A percentile compares a stretch with the other conserved stretches of the same genome.
phyloP scores from a whole-genome alignment of 225 moss, liverwort and hornwort genomes.

The Sphagnum contortum region DNA sequence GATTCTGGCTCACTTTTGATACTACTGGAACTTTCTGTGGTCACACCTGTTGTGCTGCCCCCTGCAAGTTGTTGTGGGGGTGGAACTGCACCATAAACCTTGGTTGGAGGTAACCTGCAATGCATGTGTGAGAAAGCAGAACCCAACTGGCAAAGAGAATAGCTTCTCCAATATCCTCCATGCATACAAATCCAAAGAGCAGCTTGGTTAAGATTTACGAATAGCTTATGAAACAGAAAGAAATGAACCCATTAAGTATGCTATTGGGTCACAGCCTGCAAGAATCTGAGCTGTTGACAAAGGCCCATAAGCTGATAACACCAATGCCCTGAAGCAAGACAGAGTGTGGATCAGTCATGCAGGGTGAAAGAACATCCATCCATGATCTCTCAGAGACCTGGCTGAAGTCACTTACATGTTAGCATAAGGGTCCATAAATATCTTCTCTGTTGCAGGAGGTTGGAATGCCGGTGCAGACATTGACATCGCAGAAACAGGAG shows the following conservation, averaged over 20 bases:
- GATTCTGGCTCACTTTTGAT: slow-evolving; percentile 18
- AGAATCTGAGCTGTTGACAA: too few relatives aligned
- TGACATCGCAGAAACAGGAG: slow-evolving; percentile 16
- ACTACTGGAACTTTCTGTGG: slow-evolving; percentile 5
- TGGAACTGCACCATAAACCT: slow-evolving; percentile 75
- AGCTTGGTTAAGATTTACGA: too few relatives aligned
- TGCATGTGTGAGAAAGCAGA: neutral
- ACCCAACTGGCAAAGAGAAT: neutral
- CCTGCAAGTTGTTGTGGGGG: slow-evolving; percentile 61
- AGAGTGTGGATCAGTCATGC: too few relatives aligned
- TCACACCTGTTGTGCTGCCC: slow-evolving; percentile 5
- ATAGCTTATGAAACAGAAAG: too few relatives aligned
- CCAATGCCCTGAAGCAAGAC: too few relatives aligned
- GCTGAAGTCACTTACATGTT: slow-evolving; percentile 49
- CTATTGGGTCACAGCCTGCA: too few relatives aligned
- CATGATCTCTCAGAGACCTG: too few relatives aligned
- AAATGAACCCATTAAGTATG: too few relatives aligned
- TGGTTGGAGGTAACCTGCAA: slow-evolving; percentile 51
- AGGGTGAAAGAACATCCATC: too few relatives aligned
- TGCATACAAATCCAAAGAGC: too few relatives aligned
- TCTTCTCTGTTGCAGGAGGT: slow-evolving; percentile 30
- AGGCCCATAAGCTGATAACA: too few relatives aligned
- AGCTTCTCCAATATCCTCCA: too few relatives aligned
- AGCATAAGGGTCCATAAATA: slow-evolving; percentile 41
- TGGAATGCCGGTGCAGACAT: slow-evolving; percentile 19